phyloP scores from a whole-genome alignment of 352 stramenopile genomes.

The Phytopythium mirpurense region DNA sequence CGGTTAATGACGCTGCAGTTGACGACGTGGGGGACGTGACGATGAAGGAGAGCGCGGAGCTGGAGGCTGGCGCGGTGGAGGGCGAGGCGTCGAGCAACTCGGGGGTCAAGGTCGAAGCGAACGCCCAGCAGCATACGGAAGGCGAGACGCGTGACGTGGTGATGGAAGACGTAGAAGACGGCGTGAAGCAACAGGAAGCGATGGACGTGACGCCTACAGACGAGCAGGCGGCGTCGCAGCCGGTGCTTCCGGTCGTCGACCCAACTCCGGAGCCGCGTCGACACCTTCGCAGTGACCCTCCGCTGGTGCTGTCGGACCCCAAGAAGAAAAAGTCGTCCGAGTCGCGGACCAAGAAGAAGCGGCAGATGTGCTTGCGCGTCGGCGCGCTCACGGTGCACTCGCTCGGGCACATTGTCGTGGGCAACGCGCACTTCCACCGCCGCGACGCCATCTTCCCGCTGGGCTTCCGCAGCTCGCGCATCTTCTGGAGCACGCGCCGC shows the following conservation, averaged over 20 bases:
- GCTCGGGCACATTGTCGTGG: conserved; percentile 73
- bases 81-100: neutral
- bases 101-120: neutral
- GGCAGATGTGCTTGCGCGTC: conserved; percentile 58
- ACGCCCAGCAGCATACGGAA: no score
- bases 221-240: conserved; percentile 9
- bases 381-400: conserved; percentile 79
- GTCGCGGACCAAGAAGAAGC: conserved; percentile 32
- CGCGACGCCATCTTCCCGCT: conserved; percentile 84
- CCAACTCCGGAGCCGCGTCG: conserved; percentile 34
- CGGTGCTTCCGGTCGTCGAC: conserved; percentile 43
- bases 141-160: no score
- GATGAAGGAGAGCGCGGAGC: neutral
- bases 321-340: conserved; percentile 64
- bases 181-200: no score
- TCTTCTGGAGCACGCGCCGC: conserved; percentile 87
- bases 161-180: no score
- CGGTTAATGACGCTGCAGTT: neutral
- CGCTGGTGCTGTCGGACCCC: conserved; percentile 38
- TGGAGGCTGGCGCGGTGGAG: no score
- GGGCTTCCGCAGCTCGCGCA: conserved; percentile 88
- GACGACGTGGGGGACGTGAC: neutral
- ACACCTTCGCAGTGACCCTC: conserved; percentile 38
- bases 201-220: no score
- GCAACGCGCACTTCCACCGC: conserved; percentile 83